These are phyloP conservation scores for Sonneratia alba DNA, from an alignment of 345 rosid genomes.

Conservation along the genomic window DNA sequence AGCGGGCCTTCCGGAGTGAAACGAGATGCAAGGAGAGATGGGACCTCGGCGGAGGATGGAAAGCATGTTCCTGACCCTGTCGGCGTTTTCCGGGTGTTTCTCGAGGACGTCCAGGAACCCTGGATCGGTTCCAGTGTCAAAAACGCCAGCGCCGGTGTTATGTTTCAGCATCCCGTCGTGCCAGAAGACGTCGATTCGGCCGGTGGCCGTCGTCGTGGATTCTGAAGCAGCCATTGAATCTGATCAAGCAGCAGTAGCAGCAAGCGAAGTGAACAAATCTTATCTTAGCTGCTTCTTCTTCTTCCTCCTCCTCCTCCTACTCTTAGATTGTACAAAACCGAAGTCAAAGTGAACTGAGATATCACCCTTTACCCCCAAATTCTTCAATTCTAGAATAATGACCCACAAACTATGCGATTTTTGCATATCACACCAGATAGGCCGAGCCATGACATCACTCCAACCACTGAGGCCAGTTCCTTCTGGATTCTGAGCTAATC, in stretches of 20 bases:
- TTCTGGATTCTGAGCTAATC: slow-evolving; percentile 22
- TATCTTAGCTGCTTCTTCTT: too few relatives aligned
- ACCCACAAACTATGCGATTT: not conserved
- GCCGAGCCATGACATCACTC: slow-evolving; percentile 9
- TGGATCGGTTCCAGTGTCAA: slow-evolving; percentile 54
- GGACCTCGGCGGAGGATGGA: slow-evolving; percentile 77
- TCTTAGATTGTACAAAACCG: too few relatives aligned
- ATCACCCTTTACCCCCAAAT: too few relatives aligned
- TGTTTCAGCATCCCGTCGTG: slow-evolving; percentile 77
- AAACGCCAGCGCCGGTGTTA: slow-evolving; percentile 55
- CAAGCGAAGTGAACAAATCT: too few relatives aligned
- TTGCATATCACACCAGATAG: not conserved
- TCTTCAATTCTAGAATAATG: slow-evolving; percentile 14
- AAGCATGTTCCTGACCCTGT: slow-evolving; percentile 70
- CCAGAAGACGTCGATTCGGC: slow-evolving; percentile 62
- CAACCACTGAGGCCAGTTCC: slow-evolving; percentile 20
- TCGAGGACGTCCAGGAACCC: slow-evolving; percentile 74
- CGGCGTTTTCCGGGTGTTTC: slow-evolving; percentile 73
- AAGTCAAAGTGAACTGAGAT: too few relatives aligned
- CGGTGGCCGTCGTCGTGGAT: slow-evolving; percentile 4
- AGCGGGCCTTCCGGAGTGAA: slow-evolving; percentile 57
- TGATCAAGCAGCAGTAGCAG: not conserved
- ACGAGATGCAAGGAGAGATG: slow-evolving; percentile 54
- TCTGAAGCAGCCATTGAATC: slow-evolving; percentile 9
- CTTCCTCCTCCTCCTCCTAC: too few relatives aligned